Evolutionary conservation across 441 rosid genomes (phyloP), one percentile per base, ranked within the genome.

Genomic region (Croton setiger): DNA sequence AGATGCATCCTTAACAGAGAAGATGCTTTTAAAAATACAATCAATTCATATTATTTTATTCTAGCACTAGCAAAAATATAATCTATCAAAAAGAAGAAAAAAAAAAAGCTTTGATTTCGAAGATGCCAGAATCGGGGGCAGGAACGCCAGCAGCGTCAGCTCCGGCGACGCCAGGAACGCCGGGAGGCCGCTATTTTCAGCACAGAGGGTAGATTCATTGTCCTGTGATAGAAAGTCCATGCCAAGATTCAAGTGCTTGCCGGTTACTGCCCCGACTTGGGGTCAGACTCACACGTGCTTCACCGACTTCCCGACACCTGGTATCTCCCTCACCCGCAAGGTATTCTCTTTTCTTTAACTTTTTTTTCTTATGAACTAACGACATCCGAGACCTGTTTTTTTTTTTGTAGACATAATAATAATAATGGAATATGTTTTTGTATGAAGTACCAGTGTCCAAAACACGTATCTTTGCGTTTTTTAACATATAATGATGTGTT

Each of bases 321-420:
- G 80, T 47, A 73, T 90, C 63, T 88, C 99, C 21, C 96, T 95
- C 36, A 87, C 99, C 54, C 98, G 99, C 79, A 95, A 95, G 96
- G 99, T 93, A 78, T 27, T 27, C 2, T 27, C 2, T 27, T 27
- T 27, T 27, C 31, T 27, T 27, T 27, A 0, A 27, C 5, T 33
- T 3, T 1, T 44, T 2, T 21, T 13, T 23, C 60, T 13, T 4
- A 37, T 37, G 0, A 37, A 37, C 41, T 4, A 4, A 37, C 41
- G 39, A 37, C n/a, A n/a, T n/a, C n/a, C n/a, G n/a, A n/a, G n/a
- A n/a, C n/a, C n/a, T n/a, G n/a, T n/a, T n/a, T n/a, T n/a, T n/a
- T n/a, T n/a, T n/a, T n/a, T n/a, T n/a, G n/a, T n/a, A n/a, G n/a
- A n/a, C n/a, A n/a, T n/a, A n/a, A n/a, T n/a, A n/a, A n/a, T n/a